A percentile compares a stretch with the other conserved stretches of the same genome.
Evolutionary conservation across 495 filamentous ascomycete species (phyloP).

Genomic region (Diplogelasinospora grovesii): DNA sequence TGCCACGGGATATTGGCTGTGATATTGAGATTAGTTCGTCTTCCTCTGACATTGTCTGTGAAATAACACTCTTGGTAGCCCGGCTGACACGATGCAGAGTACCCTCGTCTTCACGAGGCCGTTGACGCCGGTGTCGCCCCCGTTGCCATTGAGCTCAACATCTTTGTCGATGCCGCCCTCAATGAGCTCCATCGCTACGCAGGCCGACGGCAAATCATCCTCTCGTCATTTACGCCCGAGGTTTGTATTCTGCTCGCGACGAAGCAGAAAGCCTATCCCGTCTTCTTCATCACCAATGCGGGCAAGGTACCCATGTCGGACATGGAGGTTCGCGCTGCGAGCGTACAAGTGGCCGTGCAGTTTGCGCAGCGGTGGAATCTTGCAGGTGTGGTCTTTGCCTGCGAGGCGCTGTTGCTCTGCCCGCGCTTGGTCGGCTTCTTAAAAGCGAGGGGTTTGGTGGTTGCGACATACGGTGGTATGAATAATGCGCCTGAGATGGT

Average conservation of each 20-base stretch:
- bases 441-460: slow-evolving; percentile 25
- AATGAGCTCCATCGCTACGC: slow-evolving; percentile 16
- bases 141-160: slow-evolving; percentile 35
- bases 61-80: slow-evolving; percentile 22
- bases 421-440: slow-evolving; percentile 29
- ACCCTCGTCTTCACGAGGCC: slow-evolving; percentile 24
- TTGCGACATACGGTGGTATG: slow-evolving; percentile 24
- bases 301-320: slow-evolving; percentile 25
- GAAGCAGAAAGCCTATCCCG: slow-evolving; percentile 35
- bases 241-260: slow-evolving; percentile 33
- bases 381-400: slow-evolving; percentile 28
- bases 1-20: slow-evolving; percentile 28
- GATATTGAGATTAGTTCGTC: slow-evolving; percentile 37
- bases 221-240: slow-evolving; percentile 40
- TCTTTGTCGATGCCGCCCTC: slow-evolving; percentile 35
- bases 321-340: slow-evolving; percentile 18
- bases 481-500: slow-evolving; percentile 28
- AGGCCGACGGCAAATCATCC: slow-evolving; percentile 25
- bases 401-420: slow-evolving; percentile 28
- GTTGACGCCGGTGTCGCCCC: slow-evolving; percentile 28
- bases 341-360: slow-evolving; percentile 30
- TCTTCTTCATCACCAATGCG: slow-evolving; percentile 37
- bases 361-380: slow-evolving; percentile 34
- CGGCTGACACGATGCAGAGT: slow-evolving; percentile 13
- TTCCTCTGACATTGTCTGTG: slow-evolving; percentile 17